These are phyloP conservation scores for Colletotrichum cordylinicola DNA, from an alignment of 2,329 filamentous ascomycete species.

Conservation along the genomic window DNA sequence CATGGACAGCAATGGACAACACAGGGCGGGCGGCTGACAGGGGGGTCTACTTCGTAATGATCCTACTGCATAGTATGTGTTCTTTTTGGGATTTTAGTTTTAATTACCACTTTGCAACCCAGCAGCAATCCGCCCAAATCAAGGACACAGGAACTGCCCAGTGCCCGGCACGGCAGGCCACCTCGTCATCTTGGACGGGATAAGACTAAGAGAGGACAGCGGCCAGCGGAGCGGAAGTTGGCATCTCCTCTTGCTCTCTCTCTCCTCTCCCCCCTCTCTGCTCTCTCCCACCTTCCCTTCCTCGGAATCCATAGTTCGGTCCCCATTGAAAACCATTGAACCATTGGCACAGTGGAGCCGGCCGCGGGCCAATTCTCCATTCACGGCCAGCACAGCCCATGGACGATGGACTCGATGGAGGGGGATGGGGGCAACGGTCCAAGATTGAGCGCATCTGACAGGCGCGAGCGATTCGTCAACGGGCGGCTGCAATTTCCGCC, in stretches of 20 bases:
- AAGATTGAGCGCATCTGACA: conserved; percentile 20
- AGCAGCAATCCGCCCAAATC: not conserved
- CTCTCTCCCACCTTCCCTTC: not conserved
- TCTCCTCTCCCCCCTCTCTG: not conserved
- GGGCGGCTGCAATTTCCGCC: conserved; percentile 19
- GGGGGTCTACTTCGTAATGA: not conserved
- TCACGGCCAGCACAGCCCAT: conserved; percentile 18
- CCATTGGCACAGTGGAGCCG: conserved; percentile 1
- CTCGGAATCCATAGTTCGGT: not conserved
- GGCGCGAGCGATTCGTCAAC: conserved; percentile 19
- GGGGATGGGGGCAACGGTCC: not conserved
- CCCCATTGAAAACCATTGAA: not conserved
- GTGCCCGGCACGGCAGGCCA: not conserved
- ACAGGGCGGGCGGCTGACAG: not conserved
- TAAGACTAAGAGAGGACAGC: too few species aligned
- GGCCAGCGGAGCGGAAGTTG: not conserved
- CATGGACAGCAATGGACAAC: not conserved
- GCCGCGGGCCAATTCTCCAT: conserved; percentile 7
- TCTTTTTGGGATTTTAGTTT: not conserved
- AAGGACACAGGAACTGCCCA: not conserved
- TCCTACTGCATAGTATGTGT: not conserved
- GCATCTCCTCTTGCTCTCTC: not conserved
- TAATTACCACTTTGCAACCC: not conserved
- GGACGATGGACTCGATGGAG: not conserved
- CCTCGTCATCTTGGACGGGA: not conserved